Conservation (phyloP, 2,329 filamentous ascomycete genomes). For the Aspergillus sp. region DNA sequence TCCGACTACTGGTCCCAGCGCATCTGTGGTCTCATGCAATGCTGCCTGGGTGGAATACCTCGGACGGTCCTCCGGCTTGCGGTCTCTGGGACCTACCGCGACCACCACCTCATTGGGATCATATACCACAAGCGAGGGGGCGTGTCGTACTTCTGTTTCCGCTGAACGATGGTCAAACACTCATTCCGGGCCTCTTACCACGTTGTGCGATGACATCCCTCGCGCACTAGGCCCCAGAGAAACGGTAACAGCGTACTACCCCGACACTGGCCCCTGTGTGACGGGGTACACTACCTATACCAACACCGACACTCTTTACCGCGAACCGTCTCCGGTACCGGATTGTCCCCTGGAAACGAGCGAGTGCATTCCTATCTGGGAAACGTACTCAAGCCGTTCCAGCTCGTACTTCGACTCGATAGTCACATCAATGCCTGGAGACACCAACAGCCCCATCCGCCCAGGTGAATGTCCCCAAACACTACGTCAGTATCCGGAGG, state of each 20-base stretch:
- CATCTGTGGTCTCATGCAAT: slow-evolving; percentile 21
- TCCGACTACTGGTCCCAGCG: slow-evolving; percentile 20
- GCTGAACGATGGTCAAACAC: slow-evolving; percentile 16
- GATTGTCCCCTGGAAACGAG: slow-evolving; percentile 15
- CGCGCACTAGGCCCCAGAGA: slow-evolving; percentile 21
- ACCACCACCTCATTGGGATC: slow-evolving; percentile 12
- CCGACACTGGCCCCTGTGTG: slow-evolving; percentile 20
- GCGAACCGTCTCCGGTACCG: slow-evolving; percentile 8
- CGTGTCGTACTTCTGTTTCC: slow-evolving; percentile 16
- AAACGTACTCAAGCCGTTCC: slow-evolving; percentile 16
- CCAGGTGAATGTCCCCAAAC: slow-evolving; percentile 16
- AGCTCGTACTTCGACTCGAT: slow-evolving; percentile 9
- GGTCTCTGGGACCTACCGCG: slow-evolving; percentile 18
- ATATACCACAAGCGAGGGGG: slow-evolving; percentile 19
- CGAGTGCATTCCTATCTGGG: slow-evolving; percentile 24
- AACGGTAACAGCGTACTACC: slow-evolving; percentile 17
- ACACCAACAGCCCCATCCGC: slow-evolving; percentile 21
- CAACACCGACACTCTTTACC: slow-evolving; percentile 12
- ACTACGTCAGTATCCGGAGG: slow-evolving; percentile 15
- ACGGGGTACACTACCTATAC: slow-evolving; percentile 4
- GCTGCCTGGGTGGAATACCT: slow-evolving; percentile 21
- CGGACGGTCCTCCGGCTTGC: slow-evolving; percentile 14
- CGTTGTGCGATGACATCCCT: slow-evolving; percentile 21
- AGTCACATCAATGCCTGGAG: slow-evolving; percentile 12
- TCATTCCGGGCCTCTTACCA: slow-evolving; percentile 21